Conservation (phyloP, 306 rosid species). For the Dalbergia cochinchinensis region DNA sequence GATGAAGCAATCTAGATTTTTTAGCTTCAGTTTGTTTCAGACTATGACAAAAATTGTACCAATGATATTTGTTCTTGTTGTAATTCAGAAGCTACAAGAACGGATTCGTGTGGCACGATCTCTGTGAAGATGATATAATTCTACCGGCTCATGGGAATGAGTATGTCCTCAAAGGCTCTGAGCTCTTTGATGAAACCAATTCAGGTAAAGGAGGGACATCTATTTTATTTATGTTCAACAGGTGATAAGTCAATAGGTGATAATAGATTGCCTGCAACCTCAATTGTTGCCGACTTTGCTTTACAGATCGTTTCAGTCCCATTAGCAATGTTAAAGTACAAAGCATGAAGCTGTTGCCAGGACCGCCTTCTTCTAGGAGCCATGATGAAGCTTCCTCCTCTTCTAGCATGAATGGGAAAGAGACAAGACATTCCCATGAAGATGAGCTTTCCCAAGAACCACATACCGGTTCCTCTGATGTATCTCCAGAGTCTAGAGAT, state of each 20-base stretch:
- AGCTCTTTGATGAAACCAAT: constrained; percentile 89
- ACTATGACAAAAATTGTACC: background rate
- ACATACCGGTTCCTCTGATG: constrained; percentile 66
- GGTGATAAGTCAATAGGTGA: background rate
- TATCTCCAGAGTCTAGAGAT: constrained; percentile 76
- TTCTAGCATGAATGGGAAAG: constrained; percentile 93
- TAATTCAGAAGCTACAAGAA: constrained; percentile 88
- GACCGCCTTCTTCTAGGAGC: constrained; percentile 75
- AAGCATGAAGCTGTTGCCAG: constrained; percentile 77
- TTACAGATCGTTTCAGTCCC: constrained; percentile 77
- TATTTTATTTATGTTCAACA: constrained; percentile 33
- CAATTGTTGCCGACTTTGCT: constrained; percentile 32
- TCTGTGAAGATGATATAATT: constrained; percentile 83
- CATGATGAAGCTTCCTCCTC: constrained; percentile 86
- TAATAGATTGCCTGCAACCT: constrained; percentile 21
- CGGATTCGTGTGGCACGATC: constrained; percentile 99
- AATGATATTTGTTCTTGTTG: constrained; percentile 38
- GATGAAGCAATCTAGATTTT: background rate
- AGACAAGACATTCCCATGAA: constrained; percentile 70
- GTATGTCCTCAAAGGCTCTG: constrained; percentile 98
- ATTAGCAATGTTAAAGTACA: constrained; percentile 63
- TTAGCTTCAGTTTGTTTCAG: constrained; percentile 4
- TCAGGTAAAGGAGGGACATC: constrained; percentile 62
- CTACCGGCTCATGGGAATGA: constrained; percentile 94
- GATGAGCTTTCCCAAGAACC: constrained; percentile 78